Evolutionary conservation across 768 basidiomycete species (phyloP).

Genomic region (Termitomyces heimii): DNA sequence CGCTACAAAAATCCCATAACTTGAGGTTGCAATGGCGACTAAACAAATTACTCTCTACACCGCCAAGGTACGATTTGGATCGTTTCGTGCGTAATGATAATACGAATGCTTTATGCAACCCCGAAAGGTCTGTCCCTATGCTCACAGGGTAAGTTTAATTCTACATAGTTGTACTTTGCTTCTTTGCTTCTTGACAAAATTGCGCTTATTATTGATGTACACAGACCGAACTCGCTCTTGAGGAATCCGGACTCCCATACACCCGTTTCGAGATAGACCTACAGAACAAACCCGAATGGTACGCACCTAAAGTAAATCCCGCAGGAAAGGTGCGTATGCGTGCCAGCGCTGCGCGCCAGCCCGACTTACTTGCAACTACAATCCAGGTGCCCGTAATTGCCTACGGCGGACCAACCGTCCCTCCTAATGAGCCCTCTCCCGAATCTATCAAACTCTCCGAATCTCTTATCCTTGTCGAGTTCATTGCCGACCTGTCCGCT

Average conservation of each 20-base stretch:
- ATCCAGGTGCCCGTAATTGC: slow-evolving; percentile 47
- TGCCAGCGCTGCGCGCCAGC: too few species aligned
- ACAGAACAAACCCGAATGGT: slow-evolving; percentile 65
- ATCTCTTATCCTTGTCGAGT: slow-evolving; percentile 61
- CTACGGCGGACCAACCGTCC: slow-evolving; percentile 53
- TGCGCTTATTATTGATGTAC: too few species aligned
- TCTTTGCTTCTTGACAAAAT: too few species aligned
- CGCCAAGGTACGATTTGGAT: neutral
- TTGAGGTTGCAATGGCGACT: neutral
- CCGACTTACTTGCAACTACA: neutral
- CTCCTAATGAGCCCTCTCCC: slow-evolving; percentile 50
- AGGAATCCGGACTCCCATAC: slow-evolving; percentile 44
- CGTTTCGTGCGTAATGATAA: neutral
- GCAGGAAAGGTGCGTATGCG: slow-evolving; percentile 49
- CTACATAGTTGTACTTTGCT: neutral
- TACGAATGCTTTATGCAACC: neutral
- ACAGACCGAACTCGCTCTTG: slow-evolving; percentile 57
- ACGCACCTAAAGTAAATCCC: slow-evolving; percentile 57
- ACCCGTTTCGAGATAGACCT: slow-evolving; percentile 55
- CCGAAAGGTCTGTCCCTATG: slow-evolving; percentile 51
- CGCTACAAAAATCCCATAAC: too few species aligned
- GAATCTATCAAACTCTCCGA: slow-evolving; percentile 59
- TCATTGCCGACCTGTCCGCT: slow-evolving; percentile 54
- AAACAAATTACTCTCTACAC: slow-evolving; percentile 10
- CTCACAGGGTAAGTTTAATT: slow-evolving; percentile 45